These are phyloP conservation scores for Coemansia sp. DNA, from an alignment of 192 early-diverging fungal genomes.

Conservation along the genomic window DNA sequence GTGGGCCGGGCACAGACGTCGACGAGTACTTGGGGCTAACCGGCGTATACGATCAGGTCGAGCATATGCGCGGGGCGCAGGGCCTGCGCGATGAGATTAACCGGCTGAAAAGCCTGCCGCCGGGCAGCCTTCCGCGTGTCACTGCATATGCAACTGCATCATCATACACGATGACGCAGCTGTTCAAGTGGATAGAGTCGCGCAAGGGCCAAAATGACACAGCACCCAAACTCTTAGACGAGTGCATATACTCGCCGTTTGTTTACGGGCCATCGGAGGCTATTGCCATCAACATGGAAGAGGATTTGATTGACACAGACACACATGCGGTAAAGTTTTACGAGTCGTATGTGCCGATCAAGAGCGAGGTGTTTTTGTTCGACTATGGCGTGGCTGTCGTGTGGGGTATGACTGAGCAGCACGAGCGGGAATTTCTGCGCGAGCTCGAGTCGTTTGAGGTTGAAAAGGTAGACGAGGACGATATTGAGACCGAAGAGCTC, in stretches of 20 bases:
- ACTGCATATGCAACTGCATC: constrained; percentile 85
- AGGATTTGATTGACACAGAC: constrained; percentile 27
- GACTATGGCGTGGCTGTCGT: constrained; percentile 95
- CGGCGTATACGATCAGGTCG: constrained; percentile 69
- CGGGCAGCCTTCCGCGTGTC: constrained; percentile 71
- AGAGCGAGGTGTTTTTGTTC: constrained; percentile 82
- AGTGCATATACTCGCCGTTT: constrained; percentile 62
- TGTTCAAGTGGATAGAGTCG: constrained; percentile 73
- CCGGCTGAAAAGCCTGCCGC: constrained; percentile 71
- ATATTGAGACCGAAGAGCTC: constrained; percentile 80
- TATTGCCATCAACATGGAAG: constrained; percentile 48
- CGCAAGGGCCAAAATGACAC: constrained; percentile 63
- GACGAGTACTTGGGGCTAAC: constrained; percentile 57
- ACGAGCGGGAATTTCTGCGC: constrained; percentile 74
- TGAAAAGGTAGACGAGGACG: constrained; percentile 55
- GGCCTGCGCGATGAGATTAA: constrained; percentile 66
- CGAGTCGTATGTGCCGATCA: constrained; percentile 51
- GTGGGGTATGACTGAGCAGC: constrained; percentile 88
- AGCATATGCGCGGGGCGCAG: constrained; percentile 59
- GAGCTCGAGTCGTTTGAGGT: constrained; percentile 70
- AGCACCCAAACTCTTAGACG: constrained; percentile 75
- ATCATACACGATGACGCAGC: constrained; percentile 74
- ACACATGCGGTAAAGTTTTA: constrained; percentile 20
- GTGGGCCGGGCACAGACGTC: constrained; percentile 37
- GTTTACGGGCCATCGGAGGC: constrained; percentile 43